These are phyloP conservation scores for Citrus reticulata DNA, from an alignment of 345 rosid genomes.

Conservation along the genomic window DNA sequence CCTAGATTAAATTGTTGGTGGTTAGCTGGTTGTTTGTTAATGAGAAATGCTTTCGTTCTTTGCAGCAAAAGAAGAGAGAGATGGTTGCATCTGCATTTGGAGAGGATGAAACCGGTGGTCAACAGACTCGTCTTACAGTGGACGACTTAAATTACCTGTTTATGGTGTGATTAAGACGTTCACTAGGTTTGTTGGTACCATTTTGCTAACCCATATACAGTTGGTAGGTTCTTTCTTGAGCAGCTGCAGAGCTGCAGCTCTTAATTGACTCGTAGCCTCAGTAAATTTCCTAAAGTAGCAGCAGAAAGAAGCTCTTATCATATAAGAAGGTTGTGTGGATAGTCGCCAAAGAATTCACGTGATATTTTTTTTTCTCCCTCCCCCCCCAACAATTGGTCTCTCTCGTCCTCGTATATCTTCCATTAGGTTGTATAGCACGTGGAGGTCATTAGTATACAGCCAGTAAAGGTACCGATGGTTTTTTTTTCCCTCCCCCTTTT, in stretches of 20 bases:
- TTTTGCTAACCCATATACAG: slow-evolving; percentile 22
- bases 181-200: neutral
- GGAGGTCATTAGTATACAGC: slow-evolving; percentile 13
- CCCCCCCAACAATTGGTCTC: slow-evolving; percentile 5
- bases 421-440: slow-evolving; percentile 7
- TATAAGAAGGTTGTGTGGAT: neutral
- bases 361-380: neutral
- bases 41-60: neutral
- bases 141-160: slow-evolving; percentile 87
- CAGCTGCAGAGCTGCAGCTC: slow-evolving; percentile 10
- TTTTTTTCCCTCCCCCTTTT: neutral
- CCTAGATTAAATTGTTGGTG: neutral
- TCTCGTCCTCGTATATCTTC: neutral
- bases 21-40: neutral
- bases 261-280: neutral
- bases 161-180: slow-evolving; percentile 50
- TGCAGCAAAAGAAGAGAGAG: slow-evolving; percentile 89
- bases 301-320: neutral
- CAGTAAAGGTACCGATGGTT: slow-evolving; percentile 5
- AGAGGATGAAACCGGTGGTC: slow-evolving; percentile 75
- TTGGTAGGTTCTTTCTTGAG: slow-evolving; percentile 20
- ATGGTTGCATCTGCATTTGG: slow-evolving; percentile 97
- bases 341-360: neutral
- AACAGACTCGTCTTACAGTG: slow-evolving; percentile 76
- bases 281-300: neutral